Percentiles rank a stretch among this genome's conserved stretches.
These are phyloP conservation scores for Mortierella claussenii DNA, from an alignment of 192 early-diverging fungal species.

Conservation along the genomic window DNA sequence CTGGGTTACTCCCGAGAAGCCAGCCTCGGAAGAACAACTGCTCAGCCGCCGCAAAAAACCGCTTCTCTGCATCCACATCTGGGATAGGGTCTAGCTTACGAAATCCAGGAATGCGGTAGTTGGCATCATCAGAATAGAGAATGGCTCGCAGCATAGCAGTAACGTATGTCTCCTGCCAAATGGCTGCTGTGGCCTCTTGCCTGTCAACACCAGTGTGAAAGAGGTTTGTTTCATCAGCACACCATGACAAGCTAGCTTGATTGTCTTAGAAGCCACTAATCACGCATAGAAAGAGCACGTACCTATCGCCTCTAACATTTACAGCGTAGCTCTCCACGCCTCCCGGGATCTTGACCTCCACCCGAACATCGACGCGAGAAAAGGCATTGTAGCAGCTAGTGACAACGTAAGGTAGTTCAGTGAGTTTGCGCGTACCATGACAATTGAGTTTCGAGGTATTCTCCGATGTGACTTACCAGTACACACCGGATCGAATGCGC, in stretches of 20 bases:
- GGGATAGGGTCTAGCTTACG: constrained; percentile 91
- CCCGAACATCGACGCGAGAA: constrained; percentile 94
- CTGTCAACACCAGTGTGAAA: constrained; percentile 28
- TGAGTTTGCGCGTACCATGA: neutral
- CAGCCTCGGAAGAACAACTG: constrained; percentile 91
- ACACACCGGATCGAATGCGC: constrained; percentile 73
- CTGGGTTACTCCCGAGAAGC: constrained; percentile 92
- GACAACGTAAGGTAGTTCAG: neutral
- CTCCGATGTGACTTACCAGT: constrained; percentile 62
- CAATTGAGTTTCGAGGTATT: no score
- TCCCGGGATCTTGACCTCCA: constrained; percentile 98
- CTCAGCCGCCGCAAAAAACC: constrained; percentile 86
- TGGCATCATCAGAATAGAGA: constrained; percentile 88
- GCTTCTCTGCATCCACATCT: constrained; percentile 73
- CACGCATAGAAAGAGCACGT: no score
- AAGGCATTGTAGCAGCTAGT: constrained; percentile 96
- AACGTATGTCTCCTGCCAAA: constrained; percentile 94
- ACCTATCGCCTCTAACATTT: constrained; percentile 91
- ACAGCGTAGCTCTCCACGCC: constrained; percentile 95
- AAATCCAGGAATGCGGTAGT: constrained; percentile 88
- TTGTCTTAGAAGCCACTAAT: no score
- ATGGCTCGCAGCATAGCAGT: constrained; percentile 91
- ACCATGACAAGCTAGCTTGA: no score
- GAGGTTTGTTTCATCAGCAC: neutral
- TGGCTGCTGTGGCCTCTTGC: constrained; percentile 74